Evolutionary conservation across 208 protist species (phyloP), one percentile per base, ranked within the genome.

Genomic region (Wallacemonas rigidus): DNA sequence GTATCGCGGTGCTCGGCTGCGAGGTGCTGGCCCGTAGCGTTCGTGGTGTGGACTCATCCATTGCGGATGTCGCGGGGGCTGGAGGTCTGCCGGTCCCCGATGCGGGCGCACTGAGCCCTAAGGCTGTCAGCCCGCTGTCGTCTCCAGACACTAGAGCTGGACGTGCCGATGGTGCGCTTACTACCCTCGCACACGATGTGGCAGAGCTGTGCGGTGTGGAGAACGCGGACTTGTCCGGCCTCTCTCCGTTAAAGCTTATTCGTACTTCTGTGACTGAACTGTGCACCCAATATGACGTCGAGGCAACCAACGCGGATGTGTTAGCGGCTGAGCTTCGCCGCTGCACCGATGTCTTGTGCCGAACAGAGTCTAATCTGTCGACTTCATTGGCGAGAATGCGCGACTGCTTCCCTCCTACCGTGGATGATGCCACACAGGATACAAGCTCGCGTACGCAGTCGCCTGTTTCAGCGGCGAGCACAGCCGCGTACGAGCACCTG

Each of bases 401-500:
- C n/a, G 39, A 7, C 5, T 39, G 36, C 39, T 63, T 63, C 57
- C 57, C 57, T 6, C 7, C 26, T 5, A 9, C 57, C 36, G 57
- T n/a, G 7, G 57, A 43, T n/a, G 39, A 45, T 14, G 57, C 5
- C 26, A 14, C 57, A 7, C 0, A 7, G 5, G 26, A 63, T 9
- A 43, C 36, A 11, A n/a, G 36, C 7, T 63, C 57, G 8, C 57
- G 57, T 39, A 63, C 12, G 5, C 57, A 63, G 38, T 63, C 57
- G 9, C 57, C 57, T 17, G 57, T 63, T 5, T 63, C 57, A 7
- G 57, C 57, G 7, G 17, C 57, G 26, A 63, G 57, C 57, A 63
- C 57, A 4, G 57, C 35, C 9, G 57, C 38, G 12, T 63, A 63
- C 57, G 57, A 63, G 57, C 57, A 44, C 7, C 64, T 69, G 9